Conservation (phyloP, 1,284 basidiomycete species). For the Caloboletus inedulis region DNA sequence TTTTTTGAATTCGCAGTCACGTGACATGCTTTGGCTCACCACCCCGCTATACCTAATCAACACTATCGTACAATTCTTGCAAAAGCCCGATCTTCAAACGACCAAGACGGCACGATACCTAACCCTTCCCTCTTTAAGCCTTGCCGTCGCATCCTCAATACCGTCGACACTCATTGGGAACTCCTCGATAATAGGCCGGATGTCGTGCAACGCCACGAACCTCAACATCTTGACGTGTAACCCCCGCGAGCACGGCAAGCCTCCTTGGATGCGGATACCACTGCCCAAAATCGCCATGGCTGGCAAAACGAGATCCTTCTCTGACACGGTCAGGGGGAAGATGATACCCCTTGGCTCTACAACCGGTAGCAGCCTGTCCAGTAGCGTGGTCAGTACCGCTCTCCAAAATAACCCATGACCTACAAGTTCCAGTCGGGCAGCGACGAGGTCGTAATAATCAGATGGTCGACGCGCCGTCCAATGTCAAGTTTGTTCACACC, state of each 20-base stretch:
- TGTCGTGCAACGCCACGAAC: constrained; percentile 26
- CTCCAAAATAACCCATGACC: not conserved
- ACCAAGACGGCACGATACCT: constrained; percentile 35
- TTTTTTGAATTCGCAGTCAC: no score
- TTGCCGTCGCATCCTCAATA: constrained; percentile 31
- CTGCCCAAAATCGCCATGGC: constrained; percentile 8
- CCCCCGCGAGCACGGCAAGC: constrained; percentile 25
- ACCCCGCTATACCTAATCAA: no score
- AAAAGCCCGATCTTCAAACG: constrained; percentile 4
- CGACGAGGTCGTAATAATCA: constrained; percentile 30
- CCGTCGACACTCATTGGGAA: constrained; percentile 31
- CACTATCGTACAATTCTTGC: no score
- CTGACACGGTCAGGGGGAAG: constrained; percentile 26
- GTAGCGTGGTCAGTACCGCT: not conserved
- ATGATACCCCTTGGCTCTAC: constrained; percentile 20
- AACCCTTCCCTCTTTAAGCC: constrained; percentile 25
- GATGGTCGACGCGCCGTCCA: constrained; percentile 22
- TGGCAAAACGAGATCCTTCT: constrained; percentile 21
- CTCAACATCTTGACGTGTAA: constrained; percentile 29
- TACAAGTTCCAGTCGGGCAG: constrained; percentile 32
- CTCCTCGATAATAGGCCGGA: constrained; percentile 28
- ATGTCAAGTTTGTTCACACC: constrained; percentile 25
- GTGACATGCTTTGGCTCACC: no score
- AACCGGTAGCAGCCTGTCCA: constrained; percentile 25
- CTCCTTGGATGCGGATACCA: constrained; percentile 27